phyloP scores from a whole-genome alignment of 352 stramenopile species.

The Albugo candida region DNA sequence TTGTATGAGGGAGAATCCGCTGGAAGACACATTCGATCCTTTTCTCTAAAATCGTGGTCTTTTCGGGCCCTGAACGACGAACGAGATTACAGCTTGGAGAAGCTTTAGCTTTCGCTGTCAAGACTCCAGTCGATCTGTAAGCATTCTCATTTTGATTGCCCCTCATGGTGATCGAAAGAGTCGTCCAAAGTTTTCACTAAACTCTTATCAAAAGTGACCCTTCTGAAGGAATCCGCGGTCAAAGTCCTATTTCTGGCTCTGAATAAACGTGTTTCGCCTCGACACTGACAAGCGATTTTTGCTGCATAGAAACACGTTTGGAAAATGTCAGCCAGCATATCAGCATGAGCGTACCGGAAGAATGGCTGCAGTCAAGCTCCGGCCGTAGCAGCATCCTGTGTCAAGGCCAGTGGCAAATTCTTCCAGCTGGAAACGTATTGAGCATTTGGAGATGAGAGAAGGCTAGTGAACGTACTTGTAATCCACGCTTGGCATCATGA shows the following conservation, averaged over 20 bases:
- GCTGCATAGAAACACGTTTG: conserved; percentile 9
- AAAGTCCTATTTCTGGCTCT: background rate
- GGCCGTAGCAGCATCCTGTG: conserved; percentile 82
- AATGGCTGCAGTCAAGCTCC: conserved; percentile 67
- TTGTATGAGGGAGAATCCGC: too few relatives aligned
- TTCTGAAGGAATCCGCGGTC: too few relatives aligned
- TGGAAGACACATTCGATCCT: too few relatives aligned
- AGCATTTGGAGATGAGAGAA: background rate
- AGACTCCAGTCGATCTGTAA: too few relatives aligned
- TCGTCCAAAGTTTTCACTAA: too few relatives aligned
- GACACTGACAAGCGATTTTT: conserved; percentile 16
- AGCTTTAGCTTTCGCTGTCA: too few relatives aligned
- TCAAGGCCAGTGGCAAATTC: conserved; percentile 81
- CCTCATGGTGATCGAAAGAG: too few relatives aligned
- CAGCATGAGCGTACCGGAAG: conserved; percentile 30
- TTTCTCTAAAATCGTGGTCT: too few relatives aligned
- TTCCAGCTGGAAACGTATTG: conserved; percentile 28
- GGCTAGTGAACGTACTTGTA: conserved; percentile 28
- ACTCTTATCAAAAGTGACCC: too few relatives aligned
- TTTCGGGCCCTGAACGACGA: too few relatives aligned
- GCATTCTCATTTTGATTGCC: too few relatives aligned
- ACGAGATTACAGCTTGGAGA: too few relatives aligned
- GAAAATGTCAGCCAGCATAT: conserved; percentile 2
- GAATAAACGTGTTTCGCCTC: conserved; percentile 16
- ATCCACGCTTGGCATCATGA: conserved; percentile 67